A percentile compares a stretch with the other conserved stretches of the same genome.
phyloP scores from a whole-genome alignment of 2,329 filamentous ascomycete species.

The Cordyceps tenuipes region DNA sequence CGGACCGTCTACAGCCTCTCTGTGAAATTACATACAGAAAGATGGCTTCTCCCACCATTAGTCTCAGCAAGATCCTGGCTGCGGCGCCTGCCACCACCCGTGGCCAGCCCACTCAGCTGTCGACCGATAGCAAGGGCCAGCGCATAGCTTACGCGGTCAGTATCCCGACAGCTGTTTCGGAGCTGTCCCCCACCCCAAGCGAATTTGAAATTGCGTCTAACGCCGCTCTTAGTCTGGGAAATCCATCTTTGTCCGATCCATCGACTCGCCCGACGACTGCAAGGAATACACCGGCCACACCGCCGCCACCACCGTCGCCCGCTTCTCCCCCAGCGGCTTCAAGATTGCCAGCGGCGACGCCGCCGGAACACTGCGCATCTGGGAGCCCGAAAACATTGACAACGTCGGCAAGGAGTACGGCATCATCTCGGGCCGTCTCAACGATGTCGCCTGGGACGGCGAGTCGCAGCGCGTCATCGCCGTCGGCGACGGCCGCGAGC shows the following conservation, averaged over 20 bases:
- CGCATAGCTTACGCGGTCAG: constrained; percentile 85
- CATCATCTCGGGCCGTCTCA: constrained; percentile 90
- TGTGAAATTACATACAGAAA: neutral
- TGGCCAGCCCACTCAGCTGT: constrained; percentile 83
- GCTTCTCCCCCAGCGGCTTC: constrained; percentile 89
- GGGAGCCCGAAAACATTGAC: constrained; percentile 79
- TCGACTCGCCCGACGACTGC: constrained; percentile 76
- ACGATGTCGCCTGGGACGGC: constrained; percentile 95
- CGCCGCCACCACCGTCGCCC: constrained; percentile 78
- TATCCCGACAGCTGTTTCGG: constrained; percentile 13
- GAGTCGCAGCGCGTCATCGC: constrained; percentile 95
- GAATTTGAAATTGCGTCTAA: neutral
- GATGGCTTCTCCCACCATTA: constrained; percentile 40
- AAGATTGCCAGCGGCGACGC: constrained; percentile 90
- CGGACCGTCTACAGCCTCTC: neutral
- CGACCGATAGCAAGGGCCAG: constrained; percentile 80
- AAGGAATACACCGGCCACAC: constrained; percentile 93
- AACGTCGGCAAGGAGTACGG: constrained; percentile 89
- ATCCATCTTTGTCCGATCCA: constrained; percentile 90
- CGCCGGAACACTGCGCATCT: constrained; percentile 77
- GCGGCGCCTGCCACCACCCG: constrained; percentile 75
- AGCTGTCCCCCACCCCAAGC: neutral
- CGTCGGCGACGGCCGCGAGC: constrained; percentile 88
- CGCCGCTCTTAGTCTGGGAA: constrained; percentile 64
- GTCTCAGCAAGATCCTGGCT: constrained; percentile 66